These are phyloP conservation scores for Umbelopsis isabellina DNA, from an alignment of 192 early-diverging fungal genomes.

Conservation along the genomic window DNA sequence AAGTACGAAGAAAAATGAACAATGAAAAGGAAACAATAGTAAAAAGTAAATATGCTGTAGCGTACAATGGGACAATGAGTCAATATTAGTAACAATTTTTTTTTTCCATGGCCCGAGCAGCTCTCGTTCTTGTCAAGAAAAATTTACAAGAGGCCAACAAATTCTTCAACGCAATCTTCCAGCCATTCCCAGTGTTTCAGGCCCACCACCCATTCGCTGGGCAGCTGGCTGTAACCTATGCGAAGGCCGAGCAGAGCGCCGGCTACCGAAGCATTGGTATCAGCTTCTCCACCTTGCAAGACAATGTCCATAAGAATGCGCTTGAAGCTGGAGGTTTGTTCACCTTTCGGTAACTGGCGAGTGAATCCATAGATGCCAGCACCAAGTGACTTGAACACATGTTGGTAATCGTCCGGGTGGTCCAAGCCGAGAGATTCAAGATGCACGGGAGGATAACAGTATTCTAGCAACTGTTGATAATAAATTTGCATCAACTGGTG, in stretches of 20 bases:
- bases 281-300: slow-evolving; percentile 41
- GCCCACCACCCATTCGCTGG: slow-evolving; percentile 44
- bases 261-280: slow-evolving; percentile 39
- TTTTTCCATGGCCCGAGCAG: neutral
- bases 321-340: slow-evolving; percentile 35
- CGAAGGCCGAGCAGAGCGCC: slow-evolving; percentile 39
- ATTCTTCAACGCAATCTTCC: slow-evolving; percentile 40
- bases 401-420: slow-evolving; percentile 9
- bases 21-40: neutral
- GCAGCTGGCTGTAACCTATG: slow-evolving; percentile 35
- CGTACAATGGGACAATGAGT: neutral
- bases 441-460: slow-evolving; percentile 21
- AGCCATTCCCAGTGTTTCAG: slow-evolving; percentile 44
- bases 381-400: slow-evolving; percentile 34
- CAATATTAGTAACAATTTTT: neutral
- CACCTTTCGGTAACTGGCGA: slow-evolving; percentile 22
- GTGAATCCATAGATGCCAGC: slow-evolving; percentile 37
- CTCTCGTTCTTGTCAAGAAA: neutral
- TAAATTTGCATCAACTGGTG: slow-evolving; percentile 25
- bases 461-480: slow-evolving; percentile 30
- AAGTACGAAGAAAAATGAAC: neutral
- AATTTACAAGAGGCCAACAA: slow-evolving; percentile 34
- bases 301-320: slow-evolving; percentile 39
- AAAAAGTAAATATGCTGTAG: neutral
- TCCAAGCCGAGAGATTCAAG: slow-evolving; percentile 14